Evolutionary conservation across 192 early-diverging fungal species (phyloP), one percentile per base, ranked within the genome.

Genomic region (Mycoemilia scoparia): DNA sequence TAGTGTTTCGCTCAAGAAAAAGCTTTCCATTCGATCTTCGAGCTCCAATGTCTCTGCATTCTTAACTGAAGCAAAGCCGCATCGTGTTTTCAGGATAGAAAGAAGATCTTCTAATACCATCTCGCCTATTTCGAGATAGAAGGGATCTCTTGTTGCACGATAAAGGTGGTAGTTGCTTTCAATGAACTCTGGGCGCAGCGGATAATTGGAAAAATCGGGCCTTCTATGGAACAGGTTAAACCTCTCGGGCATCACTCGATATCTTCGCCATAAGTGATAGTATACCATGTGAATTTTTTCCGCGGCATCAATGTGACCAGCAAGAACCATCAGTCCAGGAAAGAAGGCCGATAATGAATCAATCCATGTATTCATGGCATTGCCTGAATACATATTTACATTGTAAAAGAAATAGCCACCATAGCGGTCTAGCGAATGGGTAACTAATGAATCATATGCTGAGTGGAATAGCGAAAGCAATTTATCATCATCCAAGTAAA

Each of bases 161-260:
- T 92, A 95, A 21, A 95, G 47, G 55, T 85, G 75, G 43, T 92
- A 97, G 7, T 80, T 93, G 11, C 81, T 88, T 53, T 97, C 92
- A 7, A 87, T 67, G 51, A 95, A 82, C 43, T 97, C 92, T 7
- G 92, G 92, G 2, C 92, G 61, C 23, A 95, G 55, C 1, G 87
- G 85, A 39, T 97, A 97, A 22, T 64, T 64, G 4, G 49, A 37
- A 4, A 89, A 71, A 29, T 71, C 70, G 1, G 76, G 61, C 10
- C 58, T 57, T 44, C 73, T 64, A 6, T 61, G 29, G 23, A 64
- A 46, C 57, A 83, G 74, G 43, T 96, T 74, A 49, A 82, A 96
- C 14, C 82, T 49, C 46, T 96, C 92, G 0, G 92, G 92, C 9
- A 96, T 43, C 0, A 77, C 82, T 8, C 69, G 70, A 40, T 80